Percentiles rank a stretch among this genome's conserved stretches.
phyloP scores from a whole-genome alignment of 1,284 basidiomycete species.

The Sporisorium reilianum region DNA sequence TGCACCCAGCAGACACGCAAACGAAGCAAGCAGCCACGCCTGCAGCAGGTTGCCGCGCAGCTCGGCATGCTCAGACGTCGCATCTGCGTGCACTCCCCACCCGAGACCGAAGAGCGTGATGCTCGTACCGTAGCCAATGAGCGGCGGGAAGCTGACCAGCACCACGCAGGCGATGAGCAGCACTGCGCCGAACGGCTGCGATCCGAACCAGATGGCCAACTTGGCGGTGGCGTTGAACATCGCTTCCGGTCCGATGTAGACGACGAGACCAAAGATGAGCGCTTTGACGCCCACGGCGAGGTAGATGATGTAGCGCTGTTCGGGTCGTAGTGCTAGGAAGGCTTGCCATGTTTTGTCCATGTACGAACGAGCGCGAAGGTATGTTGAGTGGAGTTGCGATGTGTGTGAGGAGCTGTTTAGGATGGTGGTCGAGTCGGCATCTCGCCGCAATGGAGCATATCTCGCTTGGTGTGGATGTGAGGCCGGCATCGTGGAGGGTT shows the following conservation, averaged over 20 bases:
- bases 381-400: conserved; percentile 14
- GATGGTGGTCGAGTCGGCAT: not conserved
- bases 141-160: conserved; percentile 60
- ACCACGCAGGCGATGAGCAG: conserved; percentile 39
- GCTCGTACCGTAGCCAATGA: conserved; percentile 60
- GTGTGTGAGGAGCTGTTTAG: not conserved
- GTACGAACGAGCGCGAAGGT: conserved; percentile 18
- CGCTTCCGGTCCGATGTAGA: conserved; percentile 38
- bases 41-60: conserved; percentile 29
- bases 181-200: conserved; percentile 32
- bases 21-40: conserved; percentile 59
- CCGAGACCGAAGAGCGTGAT: conserved; percentile 63
- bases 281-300: conserved; percentile 23
- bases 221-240: conserved; percentile 50
- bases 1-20: conserved; percentile 56
- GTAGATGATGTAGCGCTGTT: conserved; percentile 39
- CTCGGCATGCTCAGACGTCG: conserved; percentile 14
- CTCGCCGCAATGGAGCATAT: conserved; percentile 22
- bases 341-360: conserved; percentile 14
- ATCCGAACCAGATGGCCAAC: conserved; percentile 47
- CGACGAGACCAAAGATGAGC: conserved; percentile 20
- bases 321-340: conserved; percentile 28
- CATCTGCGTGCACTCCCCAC: conserved; percentile 47
- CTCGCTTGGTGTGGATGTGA: conserved; percentile 22
- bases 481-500: conserved; percentile 12